phyloP scores from a whole-genome alignment of 768 basidiomycete species.

The Boletus bicolor region DNA sequence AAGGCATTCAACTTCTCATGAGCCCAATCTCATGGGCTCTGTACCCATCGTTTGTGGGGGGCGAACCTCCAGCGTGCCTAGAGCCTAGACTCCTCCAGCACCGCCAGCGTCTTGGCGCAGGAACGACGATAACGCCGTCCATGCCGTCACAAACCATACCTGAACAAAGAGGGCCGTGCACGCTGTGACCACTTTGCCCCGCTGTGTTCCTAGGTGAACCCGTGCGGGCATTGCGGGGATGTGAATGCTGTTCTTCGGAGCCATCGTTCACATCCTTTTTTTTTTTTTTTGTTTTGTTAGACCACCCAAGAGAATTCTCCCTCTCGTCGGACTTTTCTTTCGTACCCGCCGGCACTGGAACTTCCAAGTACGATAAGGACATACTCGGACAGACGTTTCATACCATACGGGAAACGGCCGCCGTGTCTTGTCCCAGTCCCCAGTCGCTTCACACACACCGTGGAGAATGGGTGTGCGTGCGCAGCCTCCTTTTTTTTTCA shows the following conservation, averaged over 20 bases:
- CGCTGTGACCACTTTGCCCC: background rate
- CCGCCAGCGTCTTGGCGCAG: constrained; percentile 16
- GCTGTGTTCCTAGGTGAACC: constrained; percentile 1
- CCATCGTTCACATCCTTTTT: background rate
- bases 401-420: constrained; percentile 2
- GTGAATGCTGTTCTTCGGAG: background rate
- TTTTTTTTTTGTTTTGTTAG: no score
- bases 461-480: background rate
- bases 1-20: background rate
- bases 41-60: background rate
- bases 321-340: background rate
- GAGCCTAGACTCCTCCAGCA: background rate
- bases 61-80: background rate
- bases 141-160: constrained; percentile 10
- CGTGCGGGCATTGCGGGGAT: constrained; percentile 10
- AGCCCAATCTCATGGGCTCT: no score
- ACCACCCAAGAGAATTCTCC: background rate
- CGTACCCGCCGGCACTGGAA: background rate
- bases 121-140: background rate
- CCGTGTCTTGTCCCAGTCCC: background rate
- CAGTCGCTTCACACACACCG: background rate
- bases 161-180: constrained; percentile 1
- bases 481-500: background rate
- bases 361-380: background rate
- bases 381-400: constrained; percentile 12